A percentile compares a stretch with the other conserved stretches of the same genome.
Evolutionary conservation across 495 filamentous ascomycete genomes (phyloP).

Genomic region (Neurospora africana): DNA sequence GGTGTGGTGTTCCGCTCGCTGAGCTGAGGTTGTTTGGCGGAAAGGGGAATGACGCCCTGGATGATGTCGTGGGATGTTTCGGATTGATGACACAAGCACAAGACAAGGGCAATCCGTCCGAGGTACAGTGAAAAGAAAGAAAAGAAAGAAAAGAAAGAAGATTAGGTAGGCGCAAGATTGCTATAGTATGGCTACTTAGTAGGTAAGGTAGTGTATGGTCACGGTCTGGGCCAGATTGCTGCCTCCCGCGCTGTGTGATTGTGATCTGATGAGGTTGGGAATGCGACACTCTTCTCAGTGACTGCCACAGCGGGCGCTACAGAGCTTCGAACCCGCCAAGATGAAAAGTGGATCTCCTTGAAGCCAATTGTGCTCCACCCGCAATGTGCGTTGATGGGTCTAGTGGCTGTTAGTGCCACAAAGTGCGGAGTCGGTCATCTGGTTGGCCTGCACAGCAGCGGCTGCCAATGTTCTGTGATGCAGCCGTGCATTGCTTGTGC

Average conservation of each 20-base stretch:
- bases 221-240: background rate
- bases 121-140: background rate
- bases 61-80: background rate
- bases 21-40: background rate
- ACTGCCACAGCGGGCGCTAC: background rate
- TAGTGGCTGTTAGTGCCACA: background rate
- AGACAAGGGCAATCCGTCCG: background rate
- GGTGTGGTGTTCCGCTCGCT: background rate
- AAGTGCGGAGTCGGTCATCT: background rate
- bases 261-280: constrained; percentile 13
- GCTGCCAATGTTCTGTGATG: background rate
- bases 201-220: too few species aligned
- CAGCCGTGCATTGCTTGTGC: background rate
- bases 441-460: background rate
- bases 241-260: background rate
- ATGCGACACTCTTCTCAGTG: constrained; percentile 9
- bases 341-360: background rate
- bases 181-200: background rate
- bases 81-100: background rate
- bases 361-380: background rate
- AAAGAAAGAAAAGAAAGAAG: background rate
- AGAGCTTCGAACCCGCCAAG: constrained; percentile 7
- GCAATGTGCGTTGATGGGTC: background rate
- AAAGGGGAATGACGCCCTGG: background rate
- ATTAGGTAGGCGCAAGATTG: background rate